Evolutionary conservation across 1,284 basidiomycete species (phyloP).

Genomic region (Malassezia furfur): DNA sequence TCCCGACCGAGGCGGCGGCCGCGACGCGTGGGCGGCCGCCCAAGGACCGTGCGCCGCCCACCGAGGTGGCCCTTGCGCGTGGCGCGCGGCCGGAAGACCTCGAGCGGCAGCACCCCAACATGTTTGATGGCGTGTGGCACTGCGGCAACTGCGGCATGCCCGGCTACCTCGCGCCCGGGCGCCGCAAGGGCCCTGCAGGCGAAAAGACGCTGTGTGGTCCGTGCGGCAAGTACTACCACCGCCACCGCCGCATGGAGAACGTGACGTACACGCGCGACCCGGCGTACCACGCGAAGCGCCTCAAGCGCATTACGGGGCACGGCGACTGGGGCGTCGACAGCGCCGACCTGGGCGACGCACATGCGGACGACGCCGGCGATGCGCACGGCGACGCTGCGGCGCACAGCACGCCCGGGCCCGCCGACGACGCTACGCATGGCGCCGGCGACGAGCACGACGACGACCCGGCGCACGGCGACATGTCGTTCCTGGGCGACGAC

Average conservation of each 20-base stretch:
- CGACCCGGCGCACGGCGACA: background rate
- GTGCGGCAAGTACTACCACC: constrained; percentile 62
- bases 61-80: background rate
- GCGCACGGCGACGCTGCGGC: background rate
- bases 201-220: constrained; percentile 81
- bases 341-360: background rate
- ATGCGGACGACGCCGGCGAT: background rate
- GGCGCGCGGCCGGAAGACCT: constrained; percentile 35
- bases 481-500: background rate
- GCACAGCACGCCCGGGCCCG: background rate
- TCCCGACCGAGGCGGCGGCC: background rate
- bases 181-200: constrained; percentile 69
- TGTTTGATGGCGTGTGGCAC: constrained; percentile 44
- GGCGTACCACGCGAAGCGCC: constrained; percentile 22
- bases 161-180: constrained; percentile 29
- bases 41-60: background rate
- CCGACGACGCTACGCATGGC: background rate
- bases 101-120: constrained; percentile 40
- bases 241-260: constrained; percentile 34
- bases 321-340: background rate
- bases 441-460: background rate
- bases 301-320: background rate
- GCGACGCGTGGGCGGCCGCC: background rate
- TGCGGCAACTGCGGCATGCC: constrained; percentile 47
- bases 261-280: constrained; percentile 40